A percentile compares a stretch with the other conserved stretches of the same genome.
Evolutionary conservation across 2,329 filamentous ascomycete genomes (phyloP).

Genomic region (Nectriaceae sp.): DNA sequence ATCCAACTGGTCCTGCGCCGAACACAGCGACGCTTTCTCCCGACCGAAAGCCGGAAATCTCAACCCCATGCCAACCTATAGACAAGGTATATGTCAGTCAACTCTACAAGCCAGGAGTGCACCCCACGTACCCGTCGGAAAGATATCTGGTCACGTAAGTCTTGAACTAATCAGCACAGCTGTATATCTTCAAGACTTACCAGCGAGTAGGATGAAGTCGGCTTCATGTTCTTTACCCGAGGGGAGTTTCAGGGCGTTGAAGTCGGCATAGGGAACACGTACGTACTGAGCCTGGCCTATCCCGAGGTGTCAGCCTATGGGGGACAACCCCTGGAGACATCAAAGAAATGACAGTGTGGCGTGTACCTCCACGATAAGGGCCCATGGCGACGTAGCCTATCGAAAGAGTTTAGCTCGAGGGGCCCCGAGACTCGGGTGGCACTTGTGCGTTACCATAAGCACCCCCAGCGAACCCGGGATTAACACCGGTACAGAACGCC

Average conservation of each 20-base stretch:
- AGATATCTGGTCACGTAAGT: constrained; percentile 29
- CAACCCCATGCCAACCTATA: constrained; percentile 57
- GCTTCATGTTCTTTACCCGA: constrained; percentile 61
- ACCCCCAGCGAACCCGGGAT: constrained; percentile 39
- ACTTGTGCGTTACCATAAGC: constrained; percentile 33
- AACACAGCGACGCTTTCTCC: constrained; percentile 67
- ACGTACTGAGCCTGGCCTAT: constrained; percentile 63
- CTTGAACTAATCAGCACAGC: too few relatives aligned
- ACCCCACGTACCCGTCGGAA: constrained; percentile 35
- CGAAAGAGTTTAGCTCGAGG: background rate
- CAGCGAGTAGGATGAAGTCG: constrained; percentile 56
- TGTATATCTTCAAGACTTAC: constrained; percentile 20
- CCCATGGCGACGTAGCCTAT: constrained; percentile 62
- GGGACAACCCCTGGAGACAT: too few relatives aligned
- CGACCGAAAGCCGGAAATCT: constrained; percentile 58
- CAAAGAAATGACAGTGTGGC: too few relatives aligned
- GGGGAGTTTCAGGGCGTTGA: constrained; percentile 64
- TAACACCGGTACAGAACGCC: constrained; percentile 63
- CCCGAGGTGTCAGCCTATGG: constrained; percentile 1
- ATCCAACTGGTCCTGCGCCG: constrained; percentile 64
- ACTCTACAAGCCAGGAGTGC: too few relatives aligned
- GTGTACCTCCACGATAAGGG: constrained; percentile 42
- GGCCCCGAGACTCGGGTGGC: too few relatives aligned
- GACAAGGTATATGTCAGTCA: too few relatives aligned
- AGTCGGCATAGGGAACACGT: constrained; percentile 67